Base-by-base conservation (phyloP, 2,329 filamentous ascomycete species). In the Exophiala bonariae region DNA sequence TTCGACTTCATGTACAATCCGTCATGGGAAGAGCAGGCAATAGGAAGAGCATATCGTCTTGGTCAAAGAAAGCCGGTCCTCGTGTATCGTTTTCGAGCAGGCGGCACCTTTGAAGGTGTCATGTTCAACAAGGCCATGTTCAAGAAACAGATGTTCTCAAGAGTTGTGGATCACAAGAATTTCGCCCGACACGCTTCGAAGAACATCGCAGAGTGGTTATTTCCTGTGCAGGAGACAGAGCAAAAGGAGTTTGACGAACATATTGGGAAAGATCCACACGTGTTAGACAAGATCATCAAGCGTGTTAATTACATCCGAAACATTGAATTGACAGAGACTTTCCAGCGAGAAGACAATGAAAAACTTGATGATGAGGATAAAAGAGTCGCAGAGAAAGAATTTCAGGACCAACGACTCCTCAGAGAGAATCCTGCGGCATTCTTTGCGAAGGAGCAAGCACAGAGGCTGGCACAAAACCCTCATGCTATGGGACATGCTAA, bases 1-100 rank as follows among this genome's bases (percentile, higher is more conserved):
- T 86, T 95, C 46, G 91, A 96, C 63, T 89, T 86, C 61, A 76
- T 78, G 51, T 96, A 84, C 69, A 93, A 91, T 54, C 91, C 91
- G 0, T 78, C 83, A 4, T 77, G 84, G 62, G 91, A 96, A 65
- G 85, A 90, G 59, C 91, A 96, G 67, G 91, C 91, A 1, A 81
- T 96, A 41, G 91, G 89, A 2, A 80, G 91, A 43, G 86, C 88
- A 0, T 96, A 93, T 66, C 87, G 91, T 1, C 79, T 96, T 26
- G 89, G 90, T 0, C 91, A 96, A 65, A 73, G 70, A 30, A 93
- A 91, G 59, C 76, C 79, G 1, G 90, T 95, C 1, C 91, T 80
- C 61, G 89, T 96, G 1, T 96, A 96, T 67, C 85, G 86, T 14
- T 82, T 96, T 52, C 72, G 90, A 19, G 74, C 82, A 9, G 87